A percentile compares a stretch with the other conserved stretches of the same genome.
phyloP scores from a whole-genome alignment of 441 rosid species.

The Raphanus hybrid region DNA sequence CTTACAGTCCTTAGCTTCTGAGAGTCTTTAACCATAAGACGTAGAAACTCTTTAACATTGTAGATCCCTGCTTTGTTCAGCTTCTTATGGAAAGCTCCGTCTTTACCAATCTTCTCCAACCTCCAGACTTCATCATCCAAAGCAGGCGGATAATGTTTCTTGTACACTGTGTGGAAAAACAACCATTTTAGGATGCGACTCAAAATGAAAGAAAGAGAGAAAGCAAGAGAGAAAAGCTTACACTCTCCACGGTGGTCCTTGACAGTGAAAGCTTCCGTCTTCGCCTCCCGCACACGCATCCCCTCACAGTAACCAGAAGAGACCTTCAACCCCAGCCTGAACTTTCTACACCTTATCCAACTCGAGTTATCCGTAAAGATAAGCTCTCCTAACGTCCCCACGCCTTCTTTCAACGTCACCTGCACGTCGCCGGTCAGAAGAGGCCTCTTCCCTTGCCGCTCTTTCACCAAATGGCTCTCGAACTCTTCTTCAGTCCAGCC shows the following conservation, averaged over 20 bases:
- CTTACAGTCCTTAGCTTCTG: constrained; percentile 80
- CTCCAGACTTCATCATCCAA: constrained; percentile 90
- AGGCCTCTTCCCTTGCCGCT: constrained; percentile 90
- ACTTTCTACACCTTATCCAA: constrained; percentile 91
- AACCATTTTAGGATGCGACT: not conserved
- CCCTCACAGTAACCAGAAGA: constrained; percentile 69
- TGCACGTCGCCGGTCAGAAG: constrained; percentile 81
- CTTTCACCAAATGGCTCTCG: constrained; percentile 79
- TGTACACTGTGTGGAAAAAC: constrained; percentile 61
- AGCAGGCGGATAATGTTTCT: constrained; percentile 94
- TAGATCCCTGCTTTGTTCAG: constrained; percentile 64
- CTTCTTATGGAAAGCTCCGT: constrained; percentile 93
- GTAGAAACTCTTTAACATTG: constrained; percentile 75
- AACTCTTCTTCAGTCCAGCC: constrained; percentile 84
- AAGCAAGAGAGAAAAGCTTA: constrained; percentile 36
- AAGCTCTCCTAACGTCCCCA: constrained; percentile 86
- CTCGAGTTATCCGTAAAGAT: constrained; percentile 90
- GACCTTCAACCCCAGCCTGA: constrained; percentile 83
- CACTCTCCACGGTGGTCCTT: constrained; percentile 96
- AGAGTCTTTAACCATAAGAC: constrained; percentile 73
- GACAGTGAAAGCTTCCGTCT: constrained; percentile 89
- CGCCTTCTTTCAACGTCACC: constrained; percentile 83
- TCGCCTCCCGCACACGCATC: constrained; percentile 83
- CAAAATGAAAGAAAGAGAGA: constrained; percentile 15
- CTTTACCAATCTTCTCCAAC: constrained; percentile 92